phyloP scores from a whole-genome alignment of 192 early-diverging fungal genomes.

The Backusella westeae region DNA sequence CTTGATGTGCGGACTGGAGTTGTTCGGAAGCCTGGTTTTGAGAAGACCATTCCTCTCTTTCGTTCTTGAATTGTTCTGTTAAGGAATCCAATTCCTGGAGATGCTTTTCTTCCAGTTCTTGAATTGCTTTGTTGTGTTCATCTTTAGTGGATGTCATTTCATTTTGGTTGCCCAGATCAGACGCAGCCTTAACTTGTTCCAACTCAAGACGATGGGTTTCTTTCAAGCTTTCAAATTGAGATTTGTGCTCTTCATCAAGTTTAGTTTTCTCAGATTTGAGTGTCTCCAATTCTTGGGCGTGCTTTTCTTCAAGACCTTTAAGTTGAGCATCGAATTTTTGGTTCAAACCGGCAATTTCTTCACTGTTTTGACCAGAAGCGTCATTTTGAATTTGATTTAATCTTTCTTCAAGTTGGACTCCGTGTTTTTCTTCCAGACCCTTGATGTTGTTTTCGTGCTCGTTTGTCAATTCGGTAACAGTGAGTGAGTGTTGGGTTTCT shows the following conservation, averaged over 20 bases:
- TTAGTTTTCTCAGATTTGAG: not conserved
- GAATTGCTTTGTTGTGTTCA: not conserved
- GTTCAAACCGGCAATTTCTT: not conserved
- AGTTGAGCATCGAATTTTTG: not conserved
- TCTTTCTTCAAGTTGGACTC: not conserved
- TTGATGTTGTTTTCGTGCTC: not conserved
- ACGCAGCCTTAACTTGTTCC: not conserved
- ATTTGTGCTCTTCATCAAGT: not conserved
- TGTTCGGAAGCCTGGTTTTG: not conserved
- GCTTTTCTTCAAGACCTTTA: not conserved
- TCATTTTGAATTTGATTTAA: conserved; percentile 13
- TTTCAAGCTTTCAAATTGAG: not conserved
- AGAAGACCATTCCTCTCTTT: not conserved
- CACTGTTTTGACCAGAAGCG: not conserved
- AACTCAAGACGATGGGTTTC: not conserved
- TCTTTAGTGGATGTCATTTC: not conserved
- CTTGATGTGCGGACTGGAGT: not conserved
- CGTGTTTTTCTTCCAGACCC: not conserved
- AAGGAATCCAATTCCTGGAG: not conserved
- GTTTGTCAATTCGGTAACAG: not conserved
- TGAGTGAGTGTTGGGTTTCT: not conserved
- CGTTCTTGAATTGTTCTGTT: not conserved
- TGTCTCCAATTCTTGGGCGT: not conserved
- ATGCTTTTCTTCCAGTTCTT: not conserved
- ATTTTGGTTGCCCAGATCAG: not conserved